Conservation (phyloP, 768 basidiomycete genomes). For the Lyophyllum shimeji region DNA sequence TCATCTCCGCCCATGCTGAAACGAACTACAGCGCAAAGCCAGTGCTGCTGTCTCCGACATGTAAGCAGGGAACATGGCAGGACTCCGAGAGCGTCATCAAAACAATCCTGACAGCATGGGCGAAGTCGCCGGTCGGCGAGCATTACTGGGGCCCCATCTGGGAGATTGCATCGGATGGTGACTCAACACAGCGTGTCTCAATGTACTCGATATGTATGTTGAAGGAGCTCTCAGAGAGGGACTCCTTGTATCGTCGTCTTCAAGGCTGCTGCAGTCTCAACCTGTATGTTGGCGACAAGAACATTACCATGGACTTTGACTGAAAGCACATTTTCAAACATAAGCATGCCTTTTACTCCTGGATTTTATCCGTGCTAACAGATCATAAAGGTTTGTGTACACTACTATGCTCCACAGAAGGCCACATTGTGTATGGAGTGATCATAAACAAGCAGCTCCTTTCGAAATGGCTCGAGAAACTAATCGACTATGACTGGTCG, state of each 20-base stretch:
- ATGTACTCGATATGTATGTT: conserved; percentile 23
- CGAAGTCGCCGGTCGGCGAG: conserved; percentile 20
- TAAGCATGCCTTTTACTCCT: conserved; percentile 2
- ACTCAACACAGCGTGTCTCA: conserved; percentile 19
- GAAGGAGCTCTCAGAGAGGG: conserved; percentile 7
- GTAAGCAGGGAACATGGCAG: conserved; percentile 17
- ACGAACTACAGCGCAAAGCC: conserved; percentile 20
- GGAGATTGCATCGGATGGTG: conserved; percentile 21
- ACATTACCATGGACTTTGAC: conserved; percentile 20
- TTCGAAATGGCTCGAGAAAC: conserved; percentile 16
- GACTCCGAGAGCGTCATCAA: conserved; percentile 16
- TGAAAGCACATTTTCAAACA: conserved; percentile 21
- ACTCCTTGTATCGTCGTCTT: conserved; percentile 16
- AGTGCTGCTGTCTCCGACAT: conserved; percentile 20
- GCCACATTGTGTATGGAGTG: conserved; percentile 15
- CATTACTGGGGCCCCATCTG: conserved; percentile 15
- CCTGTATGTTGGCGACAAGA: conserved; percentile 12
- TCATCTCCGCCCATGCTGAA: conserved; percentile 20
- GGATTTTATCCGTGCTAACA: conserved; percentile 1
- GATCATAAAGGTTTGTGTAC: conserved; percentile 22
- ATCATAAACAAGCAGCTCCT: conserved; percentile 23
- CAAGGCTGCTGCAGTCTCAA: conserved; percentile 14
- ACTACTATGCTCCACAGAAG: conserved; percentile 19
- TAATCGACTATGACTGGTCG: conserved; percentile 24
- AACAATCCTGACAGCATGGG: conserved; percentile 20